Evolutionary conservation across 1,284 basidiomycete species (phyloP), one percentile per base, ranked within the genome.

Genomic region (Malassezia pachydermatis): DNA sequence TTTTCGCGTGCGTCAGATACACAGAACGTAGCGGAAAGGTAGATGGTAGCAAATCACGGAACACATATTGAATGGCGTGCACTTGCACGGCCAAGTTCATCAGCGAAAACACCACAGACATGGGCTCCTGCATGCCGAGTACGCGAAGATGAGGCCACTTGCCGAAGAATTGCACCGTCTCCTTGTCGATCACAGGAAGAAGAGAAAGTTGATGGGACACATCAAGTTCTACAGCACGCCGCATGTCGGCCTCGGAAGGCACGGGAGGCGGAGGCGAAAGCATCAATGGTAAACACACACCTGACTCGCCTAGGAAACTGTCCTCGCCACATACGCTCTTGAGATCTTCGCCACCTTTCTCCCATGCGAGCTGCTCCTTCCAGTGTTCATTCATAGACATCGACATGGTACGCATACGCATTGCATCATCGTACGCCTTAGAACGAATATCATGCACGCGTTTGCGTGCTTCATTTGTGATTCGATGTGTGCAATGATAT

Each of bases 71-170:
- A 22, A 66, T 22, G 11, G 60, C 63, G 9, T 57, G 49, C 23
- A 50, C 37, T 39, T 71, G 65, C 19, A 68, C 58, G 9, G 84
- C 83, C 24, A 94, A 75, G 72, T 99, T 98, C 51, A 83, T 71
- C 19, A 95, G 60, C 6, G 86, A 90, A 75, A 96, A 95, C 25
- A 82, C 70, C 45, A 95, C 89, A 10, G 86, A 87, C 11, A 89
- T 81, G 4, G 92, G 90, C 73, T 99, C 94, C 73, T 98, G 94
- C 13, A 63, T 58, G 22, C 88, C 88, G 5, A 78, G 73, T 19
- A 86, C 74, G 32, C 88, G 64, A 25, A 70, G 50, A 35, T 66
- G 70, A 27, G 67, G 65, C 65, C 92, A 98, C 76, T 98, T 98
- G 20, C 94, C 94, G 64, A 88, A 81, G 36, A 52, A 71, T 48